These are phyloP conservation scores for Psidium guajava DNA, from an alignment of 345 rosid genomes.

Conservation along the genomic window DNA sequence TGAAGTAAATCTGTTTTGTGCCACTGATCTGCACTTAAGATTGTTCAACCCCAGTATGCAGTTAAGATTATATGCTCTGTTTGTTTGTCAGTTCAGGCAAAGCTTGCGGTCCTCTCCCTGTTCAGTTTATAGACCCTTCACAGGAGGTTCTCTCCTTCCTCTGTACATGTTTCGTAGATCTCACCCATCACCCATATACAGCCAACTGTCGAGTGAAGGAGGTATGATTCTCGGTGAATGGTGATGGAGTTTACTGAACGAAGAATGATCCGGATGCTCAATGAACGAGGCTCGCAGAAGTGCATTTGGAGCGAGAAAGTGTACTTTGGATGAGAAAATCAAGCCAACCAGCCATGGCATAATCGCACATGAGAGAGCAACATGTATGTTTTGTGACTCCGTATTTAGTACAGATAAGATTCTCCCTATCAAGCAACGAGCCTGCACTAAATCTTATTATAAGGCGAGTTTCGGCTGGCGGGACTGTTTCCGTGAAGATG, in stretches of 20 bases:
- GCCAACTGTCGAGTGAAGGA: neutral
- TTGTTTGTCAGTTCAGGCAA: neutral
- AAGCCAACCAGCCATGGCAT: neutral
- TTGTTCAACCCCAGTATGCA: neutral
- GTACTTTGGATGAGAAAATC: too few species aligned
- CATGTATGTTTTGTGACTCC: fast-evolving
- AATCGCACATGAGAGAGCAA: neutral
- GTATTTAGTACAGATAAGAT: neutral
- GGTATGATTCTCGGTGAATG: neutral
- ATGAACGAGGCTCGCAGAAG: neutral
- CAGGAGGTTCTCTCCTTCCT: neutral
- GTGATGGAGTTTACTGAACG: too few species aligned
- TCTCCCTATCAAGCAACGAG: neutral
- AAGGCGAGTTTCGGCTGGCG: neutral
- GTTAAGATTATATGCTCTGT: neutral
- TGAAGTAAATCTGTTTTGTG: neutral
- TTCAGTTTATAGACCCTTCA: neutral
- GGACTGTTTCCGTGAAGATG: neutral
- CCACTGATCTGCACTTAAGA: neutral
- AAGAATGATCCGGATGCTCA: neutral
- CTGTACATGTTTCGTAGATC: neutral
- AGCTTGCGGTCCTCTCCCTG: neutral
- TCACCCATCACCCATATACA: too few species aligned
- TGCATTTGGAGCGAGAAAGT: neutral
- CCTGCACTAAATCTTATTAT: neutral